A percentile compares a stretch with the other conserved stretches of the same genome.
Conservation (phyloP, 1,284 basidiomycete species). For the Tilletia caries region DNA sequence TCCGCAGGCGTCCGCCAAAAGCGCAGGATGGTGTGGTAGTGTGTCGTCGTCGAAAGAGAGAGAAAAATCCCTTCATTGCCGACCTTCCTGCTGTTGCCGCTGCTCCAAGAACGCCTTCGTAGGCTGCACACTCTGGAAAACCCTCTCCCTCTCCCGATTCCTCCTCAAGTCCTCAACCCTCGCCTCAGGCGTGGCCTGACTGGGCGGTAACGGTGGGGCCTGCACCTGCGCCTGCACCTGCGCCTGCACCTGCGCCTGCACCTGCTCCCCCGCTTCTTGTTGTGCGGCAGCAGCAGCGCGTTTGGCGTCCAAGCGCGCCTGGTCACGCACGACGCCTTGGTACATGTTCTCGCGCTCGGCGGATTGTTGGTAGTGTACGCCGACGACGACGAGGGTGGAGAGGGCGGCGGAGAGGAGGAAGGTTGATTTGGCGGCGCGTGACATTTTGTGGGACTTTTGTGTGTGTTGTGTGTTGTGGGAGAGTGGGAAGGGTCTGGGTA, state of each 20-base stretch:
- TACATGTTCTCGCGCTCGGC: slow-evolving; percentile 9
- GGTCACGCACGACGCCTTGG: slow-evolving; percentile 9
- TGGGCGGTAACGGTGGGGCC: slow-evolving; percentile 4
- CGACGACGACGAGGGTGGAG: slow-evolving; percentile 12
- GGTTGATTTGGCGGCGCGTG: neutral
- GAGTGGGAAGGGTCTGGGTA: neutral
- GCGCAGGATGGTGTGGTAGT: no score
- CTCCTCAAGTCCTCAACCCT: neutral
- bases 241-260: neutral
- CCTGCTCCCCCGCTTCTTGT: neutral
- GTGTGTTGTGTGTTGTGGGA: neutral
- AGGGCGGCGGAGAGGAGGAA: slow-evolving; percentile 7
- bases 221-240: neutral
- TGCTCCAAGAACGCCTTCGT: neutral
- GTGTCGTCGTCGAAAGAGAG: no score
- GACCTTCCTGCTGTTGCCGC: neutral
- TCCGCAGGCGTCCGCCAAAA: no score
- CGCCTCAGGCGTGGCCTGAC: neutral
- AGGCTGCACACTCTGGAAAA: slow-evolving; percentile 2
- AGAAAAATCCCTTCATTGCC: no score
- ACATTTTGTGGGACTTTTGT: neutral
- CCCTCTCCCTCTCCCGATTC: slow-evolving; percentile 7
- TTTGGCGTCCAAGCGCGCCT: slow-evolving; percentile 4
- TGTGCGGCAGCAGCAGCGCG: neutral
- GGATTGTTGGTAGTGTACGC: slow-evolving; percentile 7